These are phyloP conservation scores for Xylariaceae sp. DNA, from an alignment of 2,329 filamentous ascomycete genomes.

Conservation along the genomic window DNA sequence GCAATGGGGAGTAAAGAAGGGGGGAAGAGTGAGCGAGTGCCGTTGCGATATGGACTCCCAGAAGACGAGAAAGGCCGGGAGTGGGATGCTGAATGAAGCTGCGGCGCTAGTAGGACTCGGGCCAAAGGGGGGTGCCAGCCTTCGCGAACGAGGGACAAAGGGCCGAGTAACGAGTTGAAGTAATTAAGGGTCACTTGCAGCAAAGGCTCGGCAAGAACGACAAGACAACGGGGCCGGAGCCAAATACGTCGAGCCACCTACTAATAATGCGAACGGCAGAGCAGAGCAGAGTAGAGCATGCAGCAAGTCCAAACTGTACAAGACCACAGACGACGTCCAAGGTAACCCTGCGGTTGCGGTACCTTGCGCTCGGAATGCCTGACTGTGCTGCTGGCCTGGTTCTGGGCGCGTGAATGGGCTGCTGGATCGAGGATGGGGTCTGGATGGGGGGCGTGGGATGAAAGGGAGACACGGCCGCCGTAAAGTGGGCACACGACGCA, in stretches of 20 bases:
- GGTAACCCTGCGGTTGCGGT: too few species aligned
- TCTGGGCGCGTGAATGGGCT: not conserved
- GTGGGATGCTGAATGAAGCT: not conserved
- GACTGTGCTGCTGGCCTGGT: slow-evolving; percentile 6
- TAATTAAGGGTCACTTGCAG: slow-evolving; percentile 9
- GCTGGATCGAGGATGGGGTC: too few species aligned
- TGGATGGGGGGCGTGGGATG: slow-evolving; percentile 4
- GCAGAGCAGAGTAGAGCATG: too few species aligned
- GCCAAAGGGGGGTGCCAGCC: slow-evolving; percentile 20
- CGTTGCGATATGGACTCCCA: not conserved
- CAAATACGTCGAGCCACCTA: too few species aligned
- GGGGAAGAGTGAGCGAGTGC: not conserved
- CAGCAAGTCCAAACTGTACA: too few species aligned
- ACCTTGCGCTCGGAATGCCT: too few species aligned
- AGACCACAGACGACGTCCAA: too few species aligned
- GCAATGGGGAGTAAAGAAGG: not conserved
- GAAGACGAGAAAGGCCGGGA: not conserved
- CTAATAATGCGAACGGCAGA: too few species aligned
- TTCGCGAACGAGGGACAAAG: slow-evolving; percentile 23
- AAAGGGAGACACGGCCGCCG: slow-evolving; percentile 15
- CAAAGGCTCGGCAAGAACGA: slow-evolving; percentile 5
- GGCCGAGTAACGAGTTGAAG: slow-evolving; percentile 24
- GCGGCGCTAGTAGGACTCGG: slow-evolving; percentile 11
- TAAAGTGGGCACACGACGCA: slow-evolving; percentile 8
- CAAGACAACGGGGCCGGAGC: too few species aligned